These are phyloP conservation scores for Biancaea sappan DNA, from an alignment of 306 rosid species.

Conservation along the genomic window DNA sequence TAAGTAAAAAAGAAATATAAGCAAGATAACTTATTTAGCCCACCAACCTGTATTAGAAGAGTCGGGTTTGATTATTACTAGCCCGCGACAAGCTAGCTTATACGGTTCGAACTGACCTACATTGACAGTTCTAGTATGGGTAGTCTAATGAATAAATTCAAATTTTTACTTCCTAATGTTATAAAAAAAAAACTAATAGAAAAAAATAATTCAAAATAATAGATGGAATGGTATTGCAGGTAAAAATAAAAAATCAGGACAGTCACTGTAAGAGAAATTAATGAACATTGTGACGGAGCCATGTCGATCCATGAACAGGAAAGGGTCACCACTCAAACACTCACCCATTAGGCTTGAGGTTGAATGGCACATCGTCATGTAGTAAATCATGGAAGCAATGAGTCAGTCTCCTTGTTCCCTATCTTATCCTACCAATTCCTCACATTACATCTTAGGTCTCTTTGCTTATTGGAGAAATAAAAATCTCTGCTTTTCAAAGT, in stretches of 20 bases:
- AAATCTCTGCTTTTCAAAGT: neutral
- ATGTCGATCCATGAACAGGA: neutral
- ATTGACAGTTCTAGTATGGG: too few species aligned
- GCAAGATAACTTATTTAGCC: too few species aligned
- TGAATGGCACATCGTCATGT: neutral
- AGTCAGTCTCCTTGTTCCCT: conserved; percentile 16
- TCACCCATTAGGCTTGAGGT: neutral
- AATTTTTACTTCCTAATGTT: too few species aligned
- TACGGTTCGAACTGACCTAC: too few species aligned
- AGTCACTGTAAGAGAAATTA: conserved; percentile 5
- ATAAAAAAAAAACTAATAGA: too few species aligned
- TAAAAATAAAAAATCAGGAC: neutral
- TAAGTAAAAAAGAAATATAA: too few species aligned
- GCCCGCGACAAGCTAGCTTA: too few species aligned
- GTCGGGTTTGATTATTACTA: too few species aligned
- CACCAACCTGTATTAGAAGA: too few species aligned
- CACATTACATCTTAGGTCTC: neutral
- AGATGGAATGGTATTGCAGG: neutral
- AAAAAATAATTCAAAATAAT: too few species aligned
- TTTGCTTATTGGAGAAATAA: neutral
- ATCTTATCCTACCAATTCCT: neutral
- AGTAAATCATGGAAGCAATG: conserved; percentile 28
- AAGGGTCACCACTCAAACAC: neutral
- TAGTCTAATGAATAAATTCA: too few species aligned
- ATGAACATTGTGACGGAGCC: neutral